Percentiles rank a stretch among this genome's conserved stretches.
phyloP scores from a whole-genome alignment of 495 filamentous ascomycete genomes.

The Bryoglossum gracile region DNA sequence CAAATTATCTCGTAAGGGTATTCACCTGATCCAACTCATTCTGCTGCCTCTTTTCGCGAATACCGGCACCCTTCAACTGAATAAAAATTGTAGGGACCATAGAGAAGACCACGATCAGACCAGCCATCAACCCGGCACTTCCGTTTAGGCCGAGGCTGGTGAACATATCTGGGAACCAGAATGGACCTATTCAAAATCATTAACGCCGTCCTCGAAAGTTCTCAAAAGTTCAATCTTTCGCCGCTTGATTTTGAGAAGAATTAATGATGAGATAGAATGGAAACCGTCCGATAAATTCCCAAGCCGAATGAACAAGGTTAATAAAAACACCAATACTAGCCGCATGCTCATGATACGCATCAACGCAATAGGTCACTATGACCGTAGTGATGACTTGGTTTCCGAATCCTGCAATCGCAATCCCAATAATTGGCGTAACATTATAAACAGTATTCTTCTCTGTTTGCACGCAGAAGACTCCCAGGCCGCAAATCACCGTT shows the following conservation, averaged over 20 bases:
- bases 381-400: conserved; percentile 51
- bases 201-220: conserved; percentile 38
- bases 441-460: conserved; percentile 34
- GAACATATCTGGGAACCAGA: conserved; percentile 44
- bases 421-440: conserved; percentile 43
- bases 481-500: conserved; percentile 38
- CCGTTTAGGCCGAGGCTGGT: conserved; percentile 33
- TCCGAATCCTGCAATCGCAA: conserved; percentile 40
- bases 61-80: conserved; percentile 1
- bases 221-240: too few relatives aligned
- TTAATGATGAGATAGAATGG: too few relatives aligned
- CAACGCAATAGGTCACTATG: conserved; percentile 45
- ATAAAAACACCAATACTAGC: conserved; percentile 49
- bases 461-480: conserved; percentile 43
- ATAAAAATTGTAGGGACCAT: conserved; percentile 34
- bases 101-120: conserved; percentile 34
- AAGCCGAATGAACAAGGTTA: conserved; percentile 43
- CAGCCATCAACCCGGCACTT: conserved; percentile 35
- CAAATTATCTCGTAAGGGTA: not conserved
- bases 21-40: conserved; percentile 1
- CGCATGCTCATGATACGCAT: conserved; percentile 42
- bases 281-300: conserved; percentile 47
- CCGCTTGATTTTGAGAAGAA: conserved; percentile 15
- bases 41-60: not conserved
- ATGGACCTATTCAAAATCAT: not conserved